phyloP scores from a whole-genome alignment of 2,329 filamentous ascomycete genomes.

The Nigrospora oryzae region DNA sequence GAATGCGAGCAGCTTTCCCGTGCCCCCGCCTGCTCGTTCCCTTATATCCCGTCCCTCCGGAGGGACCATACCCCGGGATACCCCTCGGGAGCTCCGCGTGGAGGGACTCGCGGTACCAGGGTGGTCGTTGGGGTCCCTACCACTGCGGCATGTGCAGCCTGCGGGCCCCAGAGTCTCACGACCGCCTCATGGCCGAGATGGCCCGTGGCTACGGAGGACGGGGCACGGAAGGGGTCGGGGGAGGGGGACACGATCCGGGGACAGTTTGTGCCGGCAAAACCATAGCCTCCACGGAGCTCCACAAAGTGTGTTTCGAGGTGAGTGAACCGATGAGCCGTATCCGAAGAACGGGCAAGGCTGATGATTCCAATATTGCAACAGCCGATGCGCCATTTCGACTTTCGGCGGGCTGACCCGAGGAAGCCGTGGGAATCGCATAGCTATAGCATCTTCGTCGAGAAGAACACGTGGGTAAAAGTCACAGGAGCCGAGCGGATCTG shows the following conservation, averaged over 20 bases:
- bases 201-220: conserved; percentile 3
- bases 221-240: not conserved
- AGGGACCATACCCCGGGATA: too few species aligned
- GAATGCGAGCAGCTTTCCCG: conserved; percentile 7
- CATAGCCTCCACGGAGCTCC: conserved; percentile 29
- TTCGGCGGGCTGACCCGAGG: conserved; percentile 12
- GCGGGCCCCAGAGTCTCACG: conserved; percentile 31
- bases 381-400: conserved; percentile 12
- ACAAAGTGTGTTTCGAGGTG: conserved; percentile 31
- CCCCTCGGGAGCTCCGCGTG: conserved; percentile 23
- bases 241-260: conserved; percentile 18
- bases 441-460: conserved; percentile 17
- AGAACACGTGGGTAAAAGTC: conserved; percentile 19
- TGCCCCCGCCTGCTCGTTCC: too few species aligned
- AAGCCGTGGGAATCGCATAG: conserved; percentile 12
- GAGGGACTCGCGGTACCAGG: conserved; percentile 33
- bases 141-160: conserved; percentile 42
- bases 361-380: not conserved
- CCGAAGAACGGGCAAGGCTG: not conserved
- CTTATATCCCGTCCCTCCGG: too few species aligned
- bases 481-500: conserved; percentile 1
- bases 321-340: conserved; percentile 1
- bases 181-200: conserved; percentile 29
- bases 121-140: conserved; percentile 38
- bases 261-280: conserved; percentile 28